Conservation (phyloP, 495 filamentous ascomycete species). For the Trichoderma asperelloides region DNA sequence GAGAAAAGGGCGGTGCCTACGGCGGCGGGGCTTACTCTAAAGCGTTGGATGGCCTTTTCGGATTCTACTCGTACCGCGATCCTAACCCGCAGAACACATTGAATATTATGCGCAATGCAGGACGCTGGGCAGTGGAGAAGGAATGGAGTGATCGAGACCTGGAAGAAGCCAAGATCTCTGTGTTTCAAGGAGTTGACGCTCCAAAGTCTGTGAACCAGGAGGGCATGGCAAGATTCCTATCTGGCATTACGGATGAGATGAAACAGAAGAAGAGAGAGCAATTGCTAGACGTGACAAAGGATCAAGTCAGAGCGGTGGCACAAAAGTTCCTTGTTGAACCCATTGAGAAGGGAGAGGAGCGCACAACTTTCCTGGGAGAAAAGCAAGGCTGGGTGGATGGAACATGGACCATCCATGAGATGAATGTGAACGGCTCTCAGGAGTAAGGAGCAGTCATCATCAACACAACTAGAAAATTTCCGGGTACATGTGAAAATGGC, state of each 20-base stretch:
- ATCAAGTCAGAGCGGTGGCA: slow-evolving; percentile 71
- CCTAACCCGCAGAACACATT: slow-evolving; percentile 89
- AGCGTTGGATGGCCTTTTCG: slow-evolving; percentile 73
- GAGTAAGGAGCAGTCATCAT: slow-evolving; percentile 11
- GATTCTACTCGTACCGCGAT: slow-evolving; percentile 93
- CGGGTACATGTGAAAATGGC: slow-evolving; percentile 14
- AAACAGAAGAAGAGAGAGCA: slow-evolving; percentile 75
- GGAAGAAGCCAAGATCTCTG: slow-evolving; percentile 89
- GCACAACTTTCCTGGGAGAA: slow-evolving; percentile 72
- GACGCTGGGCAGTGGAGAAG: slow-evolving; percentile 73
- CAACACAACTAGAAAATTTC: background rate
- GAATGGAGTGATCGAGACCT: slow-evolving; percentile 80
- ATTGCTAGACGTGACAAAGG: slow-evolving; percentile 75
- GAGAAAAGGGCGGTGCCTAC: slow-evolving; percentile 96
- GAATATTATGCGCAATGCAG: slow-evolving; percentile 74
- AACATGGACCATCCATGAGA: slow-evolving; percentile 42
- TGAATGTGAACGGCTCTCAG: slow-evolving; percentile 37
- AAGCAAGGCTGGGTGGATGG: slow-evolving; percentile 65
- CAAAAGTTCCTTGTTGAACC: slow-evolving; percentile 71
- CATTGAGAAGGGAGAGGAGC: slow-evolving; percentile 40
- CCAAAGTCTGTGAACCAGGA: slow-evolving; percentile 81
- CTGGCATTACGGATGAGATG: slow-evolving; percentile 82
- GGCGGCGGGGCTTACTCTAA: slow-evolving; percentile 82
- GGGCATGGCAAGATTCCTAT: slow-evolving; percentile 76
- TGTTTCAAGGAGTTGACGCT: slow-evolving; percentile 94